Evolutionary conservation across 78 protist genomes (phyloP).

Genomic region (Dictyostelium citrinum): DNA sequence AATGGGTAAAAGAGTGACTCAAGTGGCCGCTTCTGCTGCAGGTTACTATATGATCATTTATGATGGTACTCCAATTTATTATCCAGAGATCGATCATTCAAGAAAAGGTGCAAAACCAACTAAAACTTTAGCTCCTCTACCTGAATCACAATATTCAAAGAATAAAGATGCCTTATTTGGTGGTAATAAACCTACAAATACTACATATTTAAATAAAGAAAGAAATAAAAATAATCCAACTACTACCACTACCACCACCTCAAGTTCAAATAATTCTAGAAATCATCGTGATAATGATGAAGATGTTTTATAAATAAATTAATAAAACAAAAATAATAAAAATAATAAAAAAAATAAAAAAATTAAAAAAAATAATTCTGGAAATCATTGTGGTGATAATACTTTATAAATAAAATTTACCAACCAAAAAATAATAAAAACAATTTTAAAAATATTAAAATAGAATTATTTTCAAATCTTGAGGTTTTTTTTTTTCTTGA

Average conservation of each 20-base stretch:
- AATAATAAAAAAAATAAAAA: no score
- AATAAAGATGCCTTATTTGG: conserved; percentile 25
- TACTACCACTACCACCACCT: not conserved
- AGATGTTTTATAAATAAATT: not conserved
- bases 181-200: not conserved
- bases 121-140: not conserved
- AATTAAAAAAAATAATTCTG: no score
- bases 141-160: conserved; percentile 11
- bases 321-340: not conserved
- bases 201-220: not conserved
- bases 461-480: no score
- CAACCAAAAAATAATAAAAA: no score
- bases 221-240: not conserved
- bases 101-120: not conserved
- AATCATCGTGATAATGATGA: not conserved
- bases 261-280: not conserved
- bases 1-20: conserved; percentile 40
- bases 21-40: conserved; percentile 48
- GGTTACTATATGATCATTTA: conserved; percentile 26
- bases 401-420: no score
- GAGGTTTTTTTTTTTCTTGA: no score
- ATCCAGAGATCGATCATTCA: not conserved
- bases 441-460: no score
- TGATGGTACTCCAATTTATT: conserved; percentile 30
- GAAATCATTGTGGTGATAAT: no score